Evolutionary conservation across 371 early-diverging fungal species (phyloP), one percentile per base, ranked within the genome.

Genomic region (Lichtheimia ramosa): DNA sequence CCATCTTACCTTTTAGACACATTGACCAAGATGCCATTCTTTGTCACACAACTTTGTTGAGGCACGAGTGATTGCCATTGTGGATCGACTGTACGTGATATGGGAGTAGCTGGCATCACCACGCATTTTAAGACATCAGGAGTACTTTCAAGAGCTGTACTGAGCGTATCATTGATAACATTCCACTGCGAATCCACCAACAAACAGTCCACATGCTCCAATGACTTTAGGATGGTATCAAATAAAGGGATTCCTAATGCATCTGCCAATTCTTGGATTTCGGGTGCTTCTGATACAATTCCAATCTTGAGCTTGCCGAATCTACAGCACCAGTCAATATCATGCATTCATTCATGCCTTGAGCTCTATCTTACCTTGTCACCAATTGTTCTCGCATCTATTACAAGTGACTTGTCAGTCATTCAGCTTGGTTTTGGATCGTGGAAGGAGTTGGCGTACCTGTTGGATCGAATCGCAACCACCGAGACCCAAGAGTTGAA

Each of bases 231-330:
- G 10, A 48, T 16, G 4, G 10, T 15, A 15, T 25, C 12, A 15
- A 15, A 52, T 15, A 28, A 52, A 15, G 52, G 43, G 20, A 63
- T 56, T 7, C 25, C 60, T 1, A 65, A 23, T 13, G 42, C 28
- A 0, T 58, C 28, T 41, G 66, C 62, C 27, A 61, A 41, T 5
- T 51, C 50, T 5, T 27, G 51, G 25, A 56, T 50, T 1, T 55
- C 6, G n/a, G 54, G 3, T 41, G 49, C 48, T 21, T 56, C 61
- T 1, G 69, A 67, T 1, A 71, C 15, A 21, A 75, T 51, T 15
- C 65, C 65, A 49, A 71, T 28, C 58, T 66, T 63, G 69, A 76
- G 60, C 24, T 51, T 61, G 41, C 71, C 65, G 39, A 73, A 76
- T 62, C 77, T 60, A 50, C 24, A 18, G 27, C 8, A 21, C 28